Evolutionary conservation across 441 rosid genomes (phyloP).

Genomic region (Euphorbia schlechtendalii): DNA sequence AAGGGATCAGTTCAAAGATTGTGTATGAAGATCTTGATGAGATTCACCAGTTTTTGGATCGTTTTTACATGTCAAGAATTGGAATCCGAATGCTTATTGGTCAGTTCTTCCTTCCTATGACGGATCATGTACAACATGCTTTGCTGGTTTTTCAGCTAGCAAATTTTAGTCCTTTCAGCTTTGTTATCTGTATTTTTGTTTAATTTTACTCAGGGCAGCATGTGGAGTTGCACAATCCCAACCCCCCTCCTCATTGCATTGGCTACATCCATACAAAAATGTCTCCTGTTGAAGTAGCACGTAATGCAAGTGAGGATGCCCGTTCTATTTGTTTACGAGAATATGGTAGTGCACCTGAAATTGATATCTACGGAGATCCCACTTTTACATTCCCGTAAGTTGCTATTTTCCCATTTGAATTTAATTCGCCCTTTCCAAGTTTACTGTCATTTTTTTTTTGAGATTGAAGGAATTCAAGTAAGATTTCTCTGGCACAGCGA

Average conservation of each 20-base stretch:
- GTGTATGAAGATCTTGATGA: slow-evolving; percentile 60
- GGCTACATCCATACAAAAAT: slow-evolving; percentile 88
- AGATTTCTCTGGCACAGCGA: too few species aligned
- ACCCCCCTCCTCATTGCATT: slow-evolving; percentile 70
- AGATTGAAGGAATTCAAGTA: too few species aligned
- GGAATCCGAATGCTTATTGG: slow-evolving; percentile 98
- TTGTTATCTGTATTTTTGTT: slow-evolving; percentile 14
- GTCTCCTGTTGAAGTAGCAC: slow-evolving; percentile 90
- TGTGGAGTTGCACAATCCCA: slow-evolving; percentile 91
- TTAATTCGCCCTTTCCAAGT: too few species aligned
- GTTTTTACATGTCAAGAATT: slow-evolving; percentile 93
- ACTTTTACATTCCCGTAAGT: slow-evolving; percentile 91
- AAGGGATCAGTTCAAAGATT: slow-evolving; percentile 47
- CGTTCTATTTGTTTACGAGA: slow-evolving; percentile 72
- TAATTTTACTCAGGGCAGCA: slow-evolving; percentile 79
- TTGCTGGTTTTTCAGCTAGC: too few species aligned
- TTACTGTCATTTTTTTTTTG: too few species aligned
- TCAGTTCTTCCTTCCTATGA: slow-evolving; percentile 24
- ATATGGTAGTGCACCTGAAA: slow-evolving; percentile 79
- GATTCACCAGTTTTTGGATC: slow-evolving; percentile 91
- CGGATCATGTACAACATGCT: too few species aligned
- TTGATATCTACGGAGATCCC: slow-evolving; percentile 84
- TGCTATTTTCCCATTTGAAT: neutral
- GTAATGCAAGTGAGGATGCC: slow-evolving; percentile 84
- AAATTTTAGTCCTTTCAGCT: neutral